Evolutionary conservation across 257 asterid species (phyloP).

Genomic region (Fraxinus excelsior): DNA sequence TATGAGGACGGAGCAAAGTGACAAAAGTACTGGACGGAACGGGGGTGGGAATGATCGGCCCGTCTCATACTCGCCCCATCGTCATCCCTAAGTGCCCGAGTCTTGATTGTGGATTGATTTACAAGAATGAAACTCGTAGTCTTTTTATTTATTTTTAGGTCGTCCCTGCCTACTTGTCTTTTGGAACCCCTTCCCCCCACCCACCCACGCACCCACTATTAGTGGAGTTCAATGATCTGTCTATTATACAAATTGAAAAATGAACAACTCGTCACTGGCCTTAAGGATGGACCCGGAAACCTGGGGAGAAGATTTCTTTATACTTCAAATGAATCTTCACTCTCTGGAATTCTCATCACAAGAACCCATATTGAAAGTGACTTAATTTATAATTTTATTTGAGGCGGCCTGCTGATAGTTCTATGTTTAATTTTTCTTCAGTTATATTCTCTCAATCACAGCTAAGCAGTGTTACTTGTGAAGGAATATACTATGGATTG

Average conservation of each 20-base stretch:
- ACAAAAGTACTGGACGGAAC: too few relatives aligned
- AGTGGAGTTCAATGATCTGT: too few relatives aligned
- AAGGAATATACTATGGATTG: slow-evolving; percentile 9
- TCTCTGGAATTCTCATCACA: neutral
- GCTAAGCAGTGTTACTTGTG: neutral
- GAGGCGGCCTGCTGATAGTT: neutral
- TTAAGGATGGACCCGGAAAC: neutral
- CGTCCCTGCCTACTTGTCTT: too few relatives aligned
- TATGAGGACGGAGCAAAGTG: too few relatives aligned
- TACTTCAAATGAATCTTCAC: neutral
- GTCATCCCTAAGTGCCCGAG: too few relatives aligned
- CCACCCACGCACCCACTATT: too few relatives aligned
- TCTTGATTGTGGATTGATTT: too few relatives aligned
- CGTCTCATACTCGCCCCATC: too few relatives aligned
- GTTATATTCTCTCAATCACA: slow-evolving; percentile 15
- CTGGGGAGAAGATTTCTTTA: neutral
- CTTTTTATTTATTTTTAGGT: too few relatives aligned
- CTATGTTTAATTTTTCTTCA: neutral
- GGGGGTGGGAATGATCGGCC: too few relatives aligned
- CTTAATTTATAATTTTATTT: neutral
- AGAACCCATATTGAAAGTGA: neutral
- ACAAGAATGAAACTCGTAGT: too few relatives aligned
- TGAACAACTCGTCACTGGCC: neutral
- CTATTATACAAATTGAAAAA: neutral
- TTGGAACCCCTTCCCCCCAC: too few relatives aligned